Evolutionary conservation across 441 rosid genomes (phyloP), one percentile per base, ranked within the genome.

Genomic region (Pelargonium cotyledonis): DNA sequence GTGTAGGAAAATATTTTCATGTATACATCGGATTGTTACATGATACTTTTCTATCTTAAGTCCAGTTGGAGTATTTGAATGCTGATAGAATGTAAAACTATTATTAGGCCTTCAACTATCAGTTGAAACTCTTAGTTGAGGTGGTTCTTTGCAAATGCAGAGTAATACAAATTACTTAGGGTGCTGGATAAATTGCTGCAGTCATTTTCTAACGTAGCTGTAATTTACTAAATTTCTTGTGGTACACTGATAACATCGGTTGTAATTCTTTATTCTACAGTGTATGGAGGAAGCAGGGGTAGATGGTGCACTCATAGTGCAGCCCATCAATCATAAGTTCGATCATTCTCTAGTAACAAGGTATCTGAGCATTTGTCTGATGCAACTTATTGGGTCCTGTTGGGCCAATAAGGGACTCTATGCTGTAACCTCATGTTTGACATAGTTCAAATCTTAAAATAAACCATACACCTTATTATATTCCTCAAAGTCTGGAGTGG

Each of bases 231-330:
- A 21, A 55, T 31, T 19, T 18, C 21, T 35, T 62, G 26, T 60
- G 66, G 21, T 19, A 4, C 53, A 15, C 19, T n/a, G n/a, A 46
- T 40, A 19, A 40, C 1, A 14, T 61, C 46, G 6, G 63, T 4
- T 49, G 12, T 31, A 23, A 12, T 43, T 29, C 51, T 12, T 43
- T 60, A n/a, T 44, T 29, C 61, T 62, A 68, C 82, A 91, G 98
- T 81, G 84, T 78, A 88, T 94, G 98, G 96, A 86, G 80, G 89
- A 86, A 79, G 96, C 95, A 58, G 84, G 85, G 14, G 93, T 94
- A 49, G 95, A 91, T 73, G 97, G 98, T 74, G 97, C 97, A 60
- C 91, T 94, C 61, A 87, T 91, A 71, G 97, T 94, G 71, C 98
- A 94, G 77, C 97, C 98, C 72, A 94, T 89, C 68, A 88, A 88